Percentiles rank a stretch among this genome's conserved stretches.
These are phyloP conservation scores for Entoloma clypeatum DNA, from an alignment of 1,284 basidiomycete genomes.

Conservation along the genomic window DNA sequence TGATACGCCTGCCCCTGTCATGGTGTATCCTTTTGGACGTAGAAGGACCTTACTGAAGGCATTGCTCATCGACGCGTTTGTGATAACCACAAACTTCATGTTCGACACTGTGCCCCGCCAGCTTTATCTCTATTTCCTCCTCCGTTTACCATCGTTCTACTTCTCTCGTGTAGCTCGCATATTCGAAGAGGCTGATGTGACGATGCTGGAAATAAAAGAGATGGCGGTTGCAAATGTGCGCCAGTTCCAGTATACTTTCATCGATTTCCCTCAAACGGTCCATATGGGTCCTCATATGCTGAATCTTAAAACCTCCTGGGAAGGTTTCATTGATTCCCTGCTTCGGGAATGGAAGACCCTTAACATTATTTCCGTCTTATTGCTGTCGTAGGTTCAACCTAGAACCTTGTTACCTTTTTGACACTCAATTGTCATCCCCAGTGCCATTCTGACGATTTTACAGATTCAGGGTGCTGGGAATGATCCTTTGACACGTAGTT, in stretches of 20 bases:
- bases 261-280: slow-evolving; percentile 6
- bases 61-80: slow-evolving; percentile 8
- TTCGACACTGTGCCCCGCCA: slow-evolving; percentile 44
- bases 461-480: slow-evolving; percentile 50
- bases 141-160: slow-evolving; percentile 60
- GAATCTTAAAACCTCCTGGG: slow-evolving; percentile 35
- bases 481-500: slow-evolving; percentile 58
- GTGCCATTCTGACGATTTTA: slow-evolving; percentile 65
- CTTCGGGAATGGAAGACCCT: slow-evolving; percentile 45
- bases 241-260: slow-evolving; percentile 8
- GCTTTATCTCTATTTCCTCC: slow-evolving; percentile 47
- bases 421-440: slow-evolving; percentile 22
- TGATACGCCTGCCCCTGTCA: background rate
- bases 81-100: slow-evolving; percentile 20
- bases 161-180: slow-evolving; percentile 60
- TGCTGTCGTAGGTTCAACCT: slow-evolving; percentile 32
- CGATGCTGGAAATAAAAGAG: slow-evolving; percentile 51
- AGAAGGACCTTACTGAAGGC: slow-evolving; percentile 5
- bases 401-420: slow-evolving; percentile 13
- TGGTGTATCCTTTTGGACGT: slow-evolving; percentile 8
- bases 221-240: slow-evolving; percentile 41
- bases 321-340: slow-evolving; percentile 40
- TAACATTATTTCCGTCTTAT: slow-evolving; percentile 41
- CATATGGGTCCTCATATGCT: slow-evolving; percentile 15
- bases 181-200: slow-evolving; percentile 63